Percentiles rank a stretch among this genome's conserved stretches.
phyloP scores from a whole-genome alignment of 83 land plant species.

The Picea abies region DNA sequence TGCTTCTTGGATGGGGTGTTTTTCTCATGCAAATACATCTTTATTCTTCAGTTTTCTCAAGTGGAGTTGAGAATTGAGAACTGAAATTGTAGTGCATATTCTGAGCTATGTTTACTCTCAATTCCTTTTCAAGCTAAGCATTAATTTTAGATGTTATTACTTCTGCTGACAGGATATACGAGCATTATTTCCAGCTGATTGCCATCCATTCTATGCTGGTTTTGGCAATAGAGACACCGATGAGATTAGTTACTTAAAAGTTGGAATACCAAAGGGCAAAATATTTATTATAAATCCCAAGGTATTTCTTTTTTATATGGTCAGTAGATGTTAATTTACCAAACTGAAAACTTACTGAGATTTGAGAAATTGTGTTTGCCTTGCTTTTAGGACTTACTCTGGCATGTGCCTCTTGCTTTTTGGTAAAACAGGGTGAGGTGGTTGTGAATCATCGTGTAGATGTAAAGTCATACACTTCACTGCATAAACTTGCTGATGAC shows the following conservation, averaged over 20 bases:
- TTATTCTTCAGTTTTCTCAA: neutral
- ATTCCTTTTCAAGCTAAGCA: neutral
- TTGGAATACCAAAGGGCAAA: constrained; percentile 97
- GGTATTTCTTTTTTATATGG: constrained; percentile 39
- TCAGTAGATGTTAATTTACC: neutral
- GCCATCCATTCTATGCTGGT: constrained; percentile 98
- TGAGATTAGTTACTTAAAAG: constrained; percentile 91
- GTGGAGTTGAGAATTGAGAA: neutral
- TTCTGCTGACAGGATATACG: constrained; percentile 72
- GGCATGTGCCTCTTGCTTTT: constrained; percentile 10
- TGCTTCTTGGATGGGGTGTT: neutral
- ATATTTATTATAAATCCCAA: constrained; percentile 97
- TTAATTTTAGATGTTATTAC: neutral
- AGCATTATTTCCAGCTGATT: constrained; percentile 82
- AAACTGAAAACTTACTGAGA: neutral
- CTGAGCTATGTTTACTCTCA: neutral
- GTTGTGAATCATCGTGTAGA: constrained; percentile 75
- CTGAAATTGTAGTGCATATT: neutral
- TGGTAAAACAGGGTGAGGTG: constrained; percentile 79
- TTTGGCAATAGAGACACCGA: constrained; percentile 99
- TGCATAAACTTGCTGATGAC: constrained; percentile 93
- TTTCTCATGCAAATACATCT: no score
- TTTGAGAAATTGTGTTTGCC: neutral
- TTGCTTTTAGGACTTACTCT: constrained; percentile 5
- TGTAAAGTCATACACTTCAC: constrained; percentile 89